Evolutionary conservation across 306 rosid species (phyloP), one percentile per base, ranked within the genome.

Genomic region (Luffa aegyptiaca): DNA sequence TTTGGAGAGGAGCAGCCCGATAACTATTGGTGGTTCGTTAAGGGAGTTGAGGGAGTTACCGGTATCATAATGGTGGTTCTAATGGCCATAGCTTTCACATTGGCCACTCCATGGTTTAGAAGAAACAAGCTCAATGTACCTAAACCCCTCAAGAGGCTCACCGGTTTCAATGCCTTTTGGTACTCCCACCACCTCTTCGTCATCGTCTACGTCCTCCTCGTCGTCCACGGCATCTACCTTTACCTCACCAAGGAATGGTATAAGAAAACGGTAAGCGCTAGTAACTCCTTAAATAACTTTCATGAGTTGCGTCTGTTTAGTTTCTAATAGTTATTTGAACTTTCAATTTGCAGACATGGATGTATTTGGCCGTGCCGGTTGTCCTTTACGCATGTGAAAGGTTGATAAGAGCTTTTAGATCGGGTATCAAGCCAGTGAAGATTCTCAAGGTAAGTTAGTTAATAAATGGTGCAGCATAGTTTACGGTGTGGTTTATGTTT

Each of bases 121-220:
- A 73, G 92, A 73, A 85, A 85, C 88, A 89, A 84, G 81, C 84
- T 89, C 44, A 85, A 87, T 75, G 57, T 89, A 3, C 92, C 92
- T 0, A 83, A 87, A 78, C 75, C 88, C 37, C 84, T 89, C 11
- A 85, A 85, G 48, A 86, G 79, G 76, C 86, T 89, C 42, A 87
- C 92, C 2, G 92, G 92, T 8, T 89, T 89, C 82, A 89, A 89
- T 46, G 92, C 92, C 84, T 89, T 89, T 78, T 89, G 92, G 92
- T 89, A 89, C 75, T 89, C 90, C 17, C 92, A 89, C 78, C 92
- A 89, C 56, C 88, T 89, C 13, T 89, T 89, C 53, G 84, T 89
- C 75, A 80, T 86, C 14, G 92, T 89, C 81, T 89, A 89, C 80
- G 13, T 83, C 44, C 87, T 89, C 45, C 92, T 89, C 53, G 80